Evolutionary conservation across 2,329 filamentous ascomycete species (phyloP), one percentile per base, ranked within the genome.

Genomic region (Penicillium nordicum): DNA sequence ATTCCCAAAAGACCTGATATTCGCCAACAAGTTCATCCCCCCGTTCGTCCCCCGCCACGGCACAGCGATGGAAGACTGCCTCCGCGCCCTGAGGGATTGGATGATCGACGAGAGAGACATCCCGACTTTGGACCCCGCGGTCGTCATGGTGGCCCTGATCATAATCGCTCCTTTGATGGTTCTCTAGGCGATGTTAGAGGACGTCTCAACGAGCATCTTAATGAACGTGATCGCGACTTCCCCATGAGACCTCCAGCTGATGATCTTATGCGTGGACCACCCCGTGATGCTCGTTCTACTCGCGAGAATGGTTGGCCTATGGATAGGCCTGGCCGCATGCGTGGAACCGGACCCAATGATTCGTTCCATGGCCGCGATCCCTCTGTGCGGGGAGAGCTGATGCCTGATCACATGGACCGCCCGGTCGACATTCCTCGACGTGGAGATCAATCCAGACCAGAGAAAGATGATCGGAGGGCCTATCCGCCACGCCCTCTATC

Each of bases 1-100:
- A 65, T 73, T 41, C 71, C 75, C 2, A 74, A 73, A 60, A 74
- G 74, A 11, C 70, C 72, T 29, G 77, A 78, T 29, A 36, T 67
- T 14, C 72, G 72, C 23, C 65, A 70, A 23, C 69, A 74, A 53
- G 63, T 70, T 7, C 73, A 68, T 58, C 66, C 75, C 29, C 75
- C 74, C 18, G 74, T 57, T 58, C 73, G 75, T n/a, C 62, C 69
- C 16, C 71, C 69, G 46, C 67, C 53, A 4, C 62, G 74, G 29
- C 72, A 70, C 41, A 64, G 67, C 30, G 75, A 78, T 47, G 65
- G 66, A 34, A 69, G 74, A 38, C 57, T 73, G n/a, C 69, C 74
- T 32, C 66, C 67, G n/a, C 72, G 76, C 32, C 69, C 70, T 9
- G 76, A 77, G 50, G 58, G 71, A n/a, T 54, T 70, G 45, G 74